phyloP scores from a whole-genome alignment of 768 basidiomycete genomes.

The Lactarius akahatsu region DNA sequence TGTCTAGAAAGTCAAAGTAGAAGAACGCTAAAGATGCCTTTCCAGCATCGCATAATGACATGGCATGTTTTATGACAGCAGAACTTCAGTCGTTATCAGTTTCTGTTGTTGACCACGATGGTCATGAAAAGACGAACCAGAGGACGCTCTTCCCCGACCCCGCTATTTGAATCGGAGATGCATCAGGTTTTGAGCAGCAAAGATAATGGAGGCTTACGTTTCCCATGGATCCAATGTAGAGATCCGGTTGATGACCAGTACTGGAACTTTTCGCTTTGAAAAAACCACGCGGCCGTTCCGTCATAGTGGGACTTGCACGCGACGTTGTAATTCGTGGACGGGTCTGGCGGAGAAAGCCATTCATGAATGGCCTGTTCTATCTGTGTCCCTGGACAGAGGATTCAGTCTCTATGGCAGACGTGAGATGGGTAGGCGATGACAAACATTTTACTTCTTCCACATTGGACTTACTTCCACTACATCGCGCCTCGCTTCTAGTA shows the following conservation, averaged over 20 bases:
- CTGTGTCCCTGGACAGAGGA: neutral
- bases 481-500: no score
- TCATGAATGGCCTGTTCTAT: neutral
- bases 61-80: neutral
- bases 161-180: neutral
- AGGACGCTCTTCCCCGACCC: neutral
- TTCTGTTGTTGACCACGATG: accelerated
- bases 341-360: neutral
- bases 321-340: neutral
- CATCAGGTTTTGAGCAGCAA: neutral
- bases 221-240: neutral
- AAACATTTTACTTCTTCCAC: no score
- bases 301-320: neutral
- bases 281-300: neutral
- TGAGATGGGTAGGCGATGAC: no score
- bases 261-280: neutral
- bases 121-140: neutral
- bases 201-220: neutral
- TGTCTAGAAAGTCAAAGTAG: neutral
- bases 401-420: no score
- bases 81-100: neutral
- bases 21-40: neutral
- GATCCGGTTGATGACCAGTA: neutral
- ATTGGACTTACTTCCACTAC: no score
- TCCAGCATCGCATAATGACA: neutral